A percentile compares a stretch with the other conserved stretches of the same genome.
phyloP scores from a whole-genome alignment of 139 green algal genomes.

The Gonium pectorale region DNA sequence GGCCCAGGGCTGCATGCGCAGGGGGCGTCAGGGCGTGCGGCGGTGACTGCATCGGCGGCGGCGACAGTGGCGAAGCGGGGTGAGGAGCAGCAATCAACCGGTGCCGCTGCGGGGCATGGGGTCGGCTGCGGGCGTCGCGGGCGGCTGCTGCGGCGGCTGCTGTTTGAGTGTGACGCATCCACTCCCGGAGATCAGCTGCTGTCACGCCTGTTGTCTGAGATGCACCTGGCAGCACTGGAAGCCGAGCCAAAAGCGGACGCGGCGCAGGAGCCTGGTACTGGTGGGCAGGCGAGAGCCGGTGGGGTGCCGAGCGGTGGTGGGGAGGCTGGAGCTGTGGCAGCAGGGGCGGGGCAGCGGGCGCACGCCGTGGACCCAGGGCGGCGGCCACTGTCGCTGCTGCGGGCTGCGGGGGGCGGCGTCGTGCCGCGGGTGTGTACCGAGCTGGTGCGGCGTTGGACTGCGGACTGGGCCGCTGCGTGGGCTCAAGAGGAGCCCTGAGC shows the following conservation, averaged over 20 bases:
- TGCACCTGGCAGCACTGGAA: background rate
- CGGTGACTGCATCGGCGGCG: background rate
- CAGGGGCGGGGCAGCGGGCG: background rate
- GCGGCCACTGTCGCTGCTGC: background rate
- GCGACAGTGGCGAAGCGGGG: no score
- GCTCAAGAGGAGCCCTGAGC: no score
- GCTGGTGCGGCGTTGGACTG: background rate
- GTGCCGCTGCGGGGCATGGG: no score
- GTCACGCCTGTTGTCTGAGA: background rate
- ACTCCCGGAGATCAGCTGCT: background rate
- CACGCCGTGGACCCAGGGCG: background rate
- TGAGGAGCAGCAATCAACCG: no score
- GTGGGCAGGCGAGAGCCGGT: no score
- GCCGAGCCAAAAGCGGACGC: no score
- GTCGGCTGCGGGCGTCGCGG: background rate
- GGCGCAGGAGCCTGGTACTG: no score
- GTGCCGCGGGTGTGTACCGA: background rate
- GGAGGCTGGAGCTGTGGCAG: background rate
- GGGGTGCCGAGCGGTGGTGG: no score
- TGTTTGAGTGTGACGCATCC: slow-evolving; percentile 7
- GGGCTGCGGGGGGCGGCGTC: background rate
- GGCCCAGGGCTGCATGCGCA: no score
- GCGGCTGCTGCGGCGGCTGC: background rate
- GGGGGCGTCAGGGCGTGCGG: background rate
- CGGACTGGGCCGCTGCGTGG: no score